Conservation (phyloP, 2,329 filamentous ascomycete species). For the Trichoderma polysporum region DNA sequence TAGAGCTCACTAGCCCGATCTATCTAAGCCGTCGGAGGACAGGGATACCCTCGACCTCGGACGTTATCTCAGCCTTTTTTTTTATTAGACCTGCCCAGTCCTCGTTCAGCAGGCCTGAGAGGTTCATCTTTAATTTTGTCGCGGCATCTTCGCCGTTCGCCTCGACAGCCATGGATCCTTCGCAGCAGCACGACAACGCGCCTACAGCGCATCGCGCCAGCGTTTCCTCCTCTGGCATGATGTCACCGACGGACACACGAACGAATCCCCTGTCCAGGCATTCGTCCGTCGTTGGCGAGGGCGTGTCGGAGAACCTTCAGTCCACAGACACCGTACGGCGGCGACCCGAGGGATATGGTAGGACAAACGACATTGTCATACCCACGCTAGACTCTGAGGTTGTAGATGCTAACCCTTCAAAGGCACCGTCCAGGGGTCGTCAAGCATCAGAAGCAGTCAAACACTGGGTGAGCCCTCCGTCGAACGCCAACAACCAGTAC, state of each 20-base stretch:
- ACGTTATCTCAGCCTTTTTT: slow-evolving; percentile 17
- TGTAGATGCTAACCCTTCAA: slow-evolving; percentile 6
- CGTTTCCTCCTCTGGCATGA: slow-evolving; percentile 39
- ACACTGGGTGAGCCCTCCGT: slow-evolving; percentile 39
- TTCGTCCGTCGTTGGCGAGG: slow-evolving; percentile 39
- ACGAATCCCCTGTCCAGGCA: slow-evolving; percentile 36
- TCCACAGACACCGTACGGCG: slow-evolving; percentile 61
- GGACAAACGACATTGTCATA: slow-evolving; percentile 22
- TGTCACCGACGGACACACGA: slow-evolving; percentile 54
- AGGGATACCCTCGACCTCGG: slow-evolving; percentile 7
- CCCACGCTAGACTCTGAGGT: neutral
- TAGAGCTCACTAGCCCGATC: slow-evolving; percentile 21
- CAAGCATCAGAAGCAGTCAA: slow-evolving; percentile 32
- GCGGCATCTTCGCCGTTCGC: slow-evolving; percentile 13
- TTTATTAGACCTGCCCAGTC: slow-evolving; percentile 7
- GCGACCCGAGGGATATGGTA: slow-evolving; percentile 60
- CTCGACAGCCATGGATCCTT: slow-evolving; percentile 45
- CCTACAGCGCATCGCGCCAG: slow-evolving; percentile 38
- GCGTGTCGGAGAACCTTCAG: slow-evolving; percentile 54
- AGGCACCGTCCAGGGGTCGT: slow-evolving; percentile 31
- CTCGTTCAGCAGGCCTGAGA: slow-evolving; percentile 10
- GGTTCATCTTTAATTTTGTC: neutral
- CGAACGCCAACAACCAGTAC: slow-evolving; percentile 37
- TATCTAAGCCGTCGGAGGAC: slow-evolving; percentile 11
- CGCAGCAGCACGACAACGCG: slow-evolving; percentile 34